Percentiles rank a stretch among this genome's conserved stretches.
These are phyloP conservation scores for Biscutella laevigata DNA, from an alignment of 441 rosid genomes.

Conservation along the genomic window DNA sequence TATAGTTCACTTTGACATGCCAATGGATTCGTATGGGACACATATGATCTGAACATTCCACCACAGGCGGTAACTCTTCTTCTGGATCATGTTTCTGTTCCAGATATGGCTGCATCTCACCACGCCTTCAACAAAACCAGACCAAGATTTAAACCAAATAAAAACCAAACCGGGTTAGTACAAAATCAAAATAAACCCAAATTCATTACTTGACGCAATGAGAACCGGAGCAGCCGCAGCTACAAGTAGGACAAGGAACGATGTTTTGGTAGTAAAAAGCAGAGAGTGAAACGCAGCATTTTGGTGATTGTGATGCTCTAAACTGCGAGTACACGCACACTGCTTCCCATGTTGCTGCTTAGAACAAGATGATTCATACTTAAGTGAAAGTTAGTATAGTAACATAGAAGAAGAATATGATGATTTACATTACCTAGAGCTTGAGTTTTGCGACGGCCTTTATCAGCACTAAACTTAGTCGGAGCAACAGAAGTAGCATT, in stretches of 20 bases:
- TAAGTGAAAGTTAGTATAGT: no score
- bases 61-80: slow-evolving; percentile 31
- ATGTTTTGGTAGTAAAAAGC: slow-evolving; percentile 55
- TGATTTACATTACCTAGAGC: slow-evolving; percentile 43
- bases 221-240: slow-evolving; percentile 55
- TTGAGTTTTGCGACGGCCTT: slow-evolving; percentile 74
- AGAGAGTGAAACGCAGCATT: slow-evolving; percentile 82
- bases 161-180: neutral
- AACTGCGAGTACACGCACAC: slow-evolving; percentile 68
- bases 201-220: slow-evolving; percentile 53
- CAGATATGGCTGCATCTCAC: slow-evolving; percentile 34
- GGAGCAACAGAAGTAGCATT: slow-evolving; percentile 32
- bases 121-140: no score
- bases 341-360: slow-evolving; percentile 73
- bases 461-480: slow-evolving; percentile 30
- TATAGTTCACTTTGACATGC: slow-evolving; percentile 81
- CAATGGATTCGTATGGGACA: slow-evolving; percentile 79
- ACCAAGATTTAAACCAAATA: neutral
- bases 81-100: slow-evolving; percentile 35
- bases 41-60: slow-evolving; percentile 55
- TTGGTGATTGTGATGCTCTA: slow-evolving; percentile 50
- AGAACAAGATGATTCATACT: no score
- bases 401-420: no score
- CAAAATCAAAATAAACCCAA: neutral
- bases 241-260: slow-evolving; percentile 66